phyloP scores from a whole-genome alignment of 108 stramenopile genomes.

The Cyclotella distinguenda region DNA sequence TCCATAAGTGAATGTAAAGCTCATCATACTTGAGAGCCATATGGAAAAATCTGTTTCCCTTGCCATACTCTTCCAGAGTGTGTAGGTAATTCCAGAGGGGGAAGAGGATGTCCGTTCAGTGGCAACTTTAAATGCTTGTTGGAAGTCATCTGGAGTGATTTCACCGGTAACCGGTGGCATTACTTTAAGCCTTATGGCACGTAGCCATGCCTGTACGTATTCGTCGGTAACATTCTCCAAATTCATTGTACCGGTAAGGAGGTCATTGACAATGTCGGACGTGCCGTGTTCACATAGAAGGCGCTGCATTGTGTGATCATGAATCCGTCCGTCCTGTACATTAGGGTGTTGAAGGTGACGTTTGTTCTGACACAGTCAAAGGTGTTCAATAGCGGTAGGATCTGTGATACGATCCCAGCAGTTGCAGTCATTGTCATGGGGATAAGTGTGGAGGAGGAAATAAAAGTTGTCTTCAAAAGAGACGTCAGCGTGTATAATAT shows the following conservation, averaged over 20 bases:
- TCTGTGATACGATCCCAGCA: too few species aligned
- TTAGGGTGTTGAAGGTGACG: not conserved
- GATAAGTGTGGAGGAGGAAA: not conserved
- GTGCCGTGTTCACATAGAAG: too few species aligned
- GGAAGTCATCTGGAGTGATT: slow-evolving; percentile 11
- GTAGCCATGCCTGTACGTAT: too few species aligned
- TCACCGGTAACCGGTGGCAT: not conserved
- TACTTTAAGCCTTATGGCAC: too few species aligned
- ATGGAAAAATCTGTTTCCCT: not conserved
- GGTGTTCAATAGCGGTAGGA: too few species aligned
- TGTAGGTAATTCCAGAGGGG: slow-evolving; percentile 5
- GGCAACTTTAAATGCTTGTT: not conserved
- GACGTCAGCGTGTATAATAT: not conserved
- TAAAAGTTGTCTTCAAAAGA: not conserved
- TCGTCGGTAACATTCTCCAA: too few species aligned
- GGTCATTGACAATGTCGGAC: too few species aligned
- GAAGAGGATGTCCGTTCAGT: slow-evolving; percentile 13
- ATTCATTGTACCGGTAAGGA: too few species aligned
- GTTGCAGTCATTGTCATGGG: not conserved
- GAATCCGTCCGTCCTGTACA: too few species aligned
- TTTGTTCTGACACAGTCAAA: too few species aligned
- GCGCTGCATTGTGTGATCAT: too few species aligned
- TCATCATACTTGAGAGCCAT: slow-evolving; percentile 8
- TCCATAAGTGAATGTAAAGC: slow-evolving; percentile 3
- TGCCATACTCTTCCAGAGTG: slow-evolving; percentile 27